Evolutionary conservation across 2,329 filamentous ascomycete species (phyloP), one percentile per base, ranked within the genome.

Genomic region (Colletotrichum sp.): DNA sequence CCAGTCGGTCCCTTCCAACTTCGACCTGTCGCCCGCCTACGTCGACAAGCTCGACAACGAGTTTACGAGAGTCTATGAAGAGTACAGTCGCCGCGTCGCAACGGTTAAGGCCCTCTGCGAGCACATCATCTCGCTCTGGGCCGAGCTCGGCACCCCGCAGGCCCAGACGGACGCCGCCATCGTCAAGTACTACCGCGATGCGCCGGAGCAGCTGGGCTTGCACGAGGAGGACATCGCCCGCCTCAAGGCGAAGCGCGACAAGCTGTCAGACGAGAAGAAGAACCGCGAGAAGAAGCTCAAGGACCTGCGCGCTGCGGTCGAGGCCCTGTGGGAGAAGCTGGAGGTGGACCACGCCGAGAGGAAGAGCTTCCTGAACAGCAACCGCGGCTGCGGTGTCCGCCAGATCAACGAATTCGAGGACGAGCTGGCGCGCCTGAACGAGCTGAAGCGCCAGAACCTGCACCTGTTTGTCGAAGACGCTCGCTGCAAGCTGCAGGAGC

Each of bases 341-440:
- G 94, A 94, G 9, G 90, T 98, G 18, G 95, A 98, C 59, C 94
- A 96, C 78, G 86, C 88, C 21, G 96, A 98, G 82, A 93, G 94
- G 80, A 98, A 96, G 86, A 89, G 91, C 32, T 99, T 99, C 87
- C 86, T 98, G 18, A 94, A 95, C 79, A 89, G 92, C 73, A 98
- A 98, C 85, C 93, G 96, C 52, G 98, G 98, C 69, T 98, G 95
- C 80, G 96, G 96, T 16, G 88, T 99, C 70, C 91, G 96, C 74
- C 94, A 95, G 78, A 98, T 98, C 86, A 98, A 98, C 82, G 96
- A 99, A 85, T 98, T 96, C 79, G 95, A 99, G 84, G 95, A 98
- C 77, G 97, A 99, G 85, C 89, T 99, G 60, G 89, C 91, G 5
- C 91, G 96, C 64, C 87, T 99, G 64, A 97, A 98, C 79, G 96